Percentiles rank a stretch among this genome's conserved stretches.
phyloP scores from a whole-genome alignment of 768 basidiomycete species.

The Auricularia sp. region DNA sequence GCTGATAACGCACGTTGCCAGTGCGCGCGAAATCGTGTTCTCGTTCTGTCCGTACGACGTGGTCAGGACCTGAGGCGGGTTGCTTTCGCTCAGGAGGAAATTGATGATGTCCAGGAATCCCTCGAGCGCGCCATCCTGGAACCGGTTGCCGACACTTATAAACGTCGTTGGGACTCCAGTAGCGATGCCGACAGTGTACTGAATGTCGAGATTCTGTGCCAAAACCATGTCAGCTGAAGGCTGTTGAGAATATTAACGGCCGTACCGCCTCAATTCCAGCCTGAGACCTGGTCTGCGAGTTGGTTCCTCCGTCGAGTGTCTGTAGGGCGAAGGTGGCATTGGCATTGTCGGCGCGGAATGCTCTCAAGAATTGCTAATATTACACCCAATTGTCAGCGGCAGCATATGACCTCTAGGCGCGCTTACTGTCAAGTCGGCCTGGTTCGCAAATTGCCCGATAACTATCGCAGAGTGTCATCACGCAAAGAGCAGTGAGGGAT shows the following conservation, averaged over 20 bases:
- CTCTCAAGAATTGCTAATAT: conserved; percentile 4
- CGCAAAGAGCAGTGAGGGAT: conserved; percentile 12
- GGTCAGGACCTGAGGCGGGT: conserved; percentile 9
- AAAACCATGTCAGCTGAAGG: too few species aligned
- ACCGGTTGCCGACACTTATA: conserved; percentile 16
- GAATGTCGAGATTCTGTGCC: conserved; percentile 24
- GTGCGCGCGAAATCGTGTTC: conserved; percentile 9
- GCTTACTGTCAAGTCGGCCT: conserved; percentile 11
- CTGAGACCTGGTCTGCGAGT: conserved; percentile 4
- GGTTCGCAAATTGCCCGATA: conserved; percentile 13
- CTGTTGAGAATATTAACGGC: too few species aligned
- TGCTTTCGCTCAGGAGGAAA: conserved; percentile 2
- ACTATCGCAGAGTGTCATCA: conserved; percentile 17
- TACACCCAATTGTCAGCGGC: not conserved
- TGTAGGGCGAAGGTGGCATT: conserved; percentile 8
- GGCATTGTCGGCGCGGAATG: conserved; percentile 7
- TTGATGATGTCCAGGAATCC: conserved; percentile 19
- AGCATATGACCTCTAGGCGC: not conserved
- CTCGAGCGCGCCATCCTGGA: conserved; percentile 13
- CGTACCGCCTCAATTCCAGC: conserved; percentile 8
- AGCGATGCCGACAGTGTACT: conserved; percentile 27
- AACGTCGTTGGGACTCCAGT: conserved; percentile 19
- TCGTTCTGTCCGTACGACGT: conserved; percentile 22
- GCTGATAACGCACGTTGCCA: conserved; percentile 11
- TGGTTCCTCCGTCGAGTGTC: conserved; percentile 7